Percentiles rank a stretch among this genome's conserved stretches.
These are phyloP conservation scores for Paspalum vaginatum DNA, from an alignment of 176 grass and related monocot species.

Conservation along the genomic window DNA sequence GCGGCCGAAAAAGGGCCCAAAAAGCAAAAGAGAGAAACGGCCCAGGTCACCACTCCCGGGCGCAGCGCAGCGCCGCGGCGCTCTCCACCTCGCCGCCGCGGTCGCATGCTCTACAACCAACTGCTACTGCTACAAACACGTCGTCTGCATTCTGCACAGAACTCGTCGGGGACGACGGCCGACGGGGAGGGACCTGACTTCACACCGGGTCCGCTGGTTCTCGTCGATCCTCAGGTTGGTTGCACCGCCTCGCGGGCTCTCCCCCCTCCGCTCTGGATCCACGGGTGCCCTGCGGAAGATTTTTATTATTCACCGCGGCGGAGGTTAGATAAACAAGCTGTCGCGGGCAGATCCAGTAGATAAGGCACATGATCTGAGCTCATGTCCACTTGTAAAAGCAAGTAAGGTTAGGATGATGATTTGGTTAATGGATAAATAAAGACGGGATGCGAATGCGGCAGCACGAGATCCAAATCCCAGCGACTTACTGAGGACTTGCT, in stretches of 20 bases:
- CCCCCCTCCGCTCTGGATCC: constrained; percentile 65
- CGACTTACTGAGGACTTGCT: constrained; percentile 74
- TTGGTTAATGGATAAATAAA: not conserved
- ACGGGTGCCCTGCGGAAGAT: constrained; percentile 59
- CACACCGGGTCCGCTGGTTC: too few species aligned
- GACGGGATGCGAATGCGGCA: not conserved
- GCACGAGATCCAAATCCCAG: not conserved
- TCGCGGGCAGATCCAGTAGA: not conserved
- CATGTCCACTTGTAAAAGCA: not conserved
- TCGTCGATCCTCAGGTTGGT: constrained; percentile 22
- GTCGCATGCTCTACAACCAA: not conserved
- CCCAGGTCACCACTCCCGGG: constrained; percentile 19
- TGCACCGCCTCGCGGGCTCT: constrained; percentile 19
- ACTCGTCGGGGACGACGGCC: not conserved
- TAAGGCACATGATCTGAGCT: not conserved
- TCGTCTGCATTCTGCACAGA: not conserved
- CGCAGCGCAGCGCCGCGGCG: not conserved
- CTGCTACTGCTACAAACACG: not conserved
- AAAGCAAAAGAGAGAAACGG: constrained; percentile 3
- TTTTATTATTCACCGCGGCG: not conserved
- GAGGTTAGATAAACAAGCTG: not conserved
- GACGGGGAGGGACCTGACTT: too few species aligned
- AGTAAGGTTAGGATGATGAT: not conserved
- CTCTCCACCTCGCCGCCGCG: not conserved
- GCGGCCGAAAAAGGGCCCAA: constrained; percentile 16